Percentiles rank a stretch among this genome's conserved stretches.
Conservation (phyloP, 345 rosid species). For the Turnera subulata region DNA sequence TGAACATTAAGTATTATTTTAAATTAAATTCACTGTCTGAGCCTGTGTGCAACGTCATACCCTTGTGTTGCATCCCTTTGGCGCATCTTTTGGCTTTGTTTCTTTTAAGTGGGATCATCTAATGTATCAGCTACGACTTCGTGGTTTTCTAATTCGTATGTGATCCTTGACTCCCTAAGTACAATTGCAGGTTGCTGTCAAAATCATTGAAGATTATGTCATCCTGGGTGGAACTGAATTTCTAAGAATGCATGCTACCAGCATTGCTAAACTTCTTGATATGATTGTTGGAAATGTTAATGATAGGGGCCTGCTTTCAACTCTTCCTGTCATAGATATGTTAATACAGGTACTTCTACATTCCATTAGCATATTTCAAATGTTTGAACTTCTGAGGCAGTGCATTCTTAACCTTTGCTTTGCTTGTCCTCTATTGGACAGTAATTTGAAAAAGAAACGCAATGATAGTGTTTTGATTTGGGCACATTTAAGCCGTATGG, state of each 20-base stretch:
- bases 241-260: constrained; percentile 72
- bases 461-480: too few species aligned
- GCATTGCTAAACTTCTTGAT: constrained; percentile 85
- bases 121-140: not conserved
- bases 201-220: constrained; percentile 71
- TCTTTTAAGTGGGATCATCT: not conserved
- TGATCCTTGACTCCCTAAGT: constrained; percentile 5
- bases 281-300: constrained; percentile 90
- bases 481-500: too few species aligned
- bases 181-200: constrained; percentile 69
- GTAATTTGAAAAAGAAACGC: not conserved
- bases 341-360: constrained; percentile 64
- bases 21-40: too few species aligned
- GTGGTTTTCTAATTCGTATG: too few species aligned
- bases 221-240: constrained; percentile 79
- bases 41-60: too few species aligned
- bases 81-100: not conserved
- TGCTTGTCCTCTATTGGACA: not conserved
- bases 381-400: not conserved
- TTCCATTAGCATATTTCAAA: not conserved
- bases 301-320: constrained; percentile 71
- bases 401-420: not conserved
- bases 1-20: not conserved
- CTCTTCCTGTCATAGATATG: constrained; percentile 82
- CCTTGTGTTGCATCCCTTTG: too few species aligned